phyloP scores from a whole-genome alignment of 257 asterid genomes.

The Capsicum baccatum region DNA sequence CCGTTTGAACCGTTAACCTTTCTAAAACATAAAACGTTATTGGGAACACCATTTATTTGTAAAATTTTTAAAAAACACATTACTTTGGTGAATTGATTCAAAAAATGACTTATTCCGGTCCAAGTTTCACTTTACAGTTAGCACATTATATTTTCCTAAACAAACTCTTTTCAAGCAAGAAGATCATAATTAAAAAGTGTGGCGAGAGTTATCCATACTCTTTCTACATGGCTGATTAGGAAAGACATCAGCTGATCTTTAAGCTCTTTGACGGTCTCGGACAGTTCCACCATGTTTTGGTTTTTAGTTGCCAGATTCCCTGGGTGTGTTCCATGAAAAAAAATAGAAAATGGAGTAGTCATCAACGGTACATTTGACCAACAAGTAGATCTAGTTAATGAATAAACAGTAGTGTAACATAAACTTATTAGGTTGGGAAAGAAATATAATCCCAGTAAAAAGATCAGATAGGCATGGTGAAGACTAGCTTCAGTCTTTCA shows the following conservation, averaged over 20 bases:
- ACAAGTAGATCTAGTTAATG: neutral
- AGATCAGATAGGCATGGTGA: neutral
- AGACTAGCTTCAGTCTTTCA: too few relatives aligned
- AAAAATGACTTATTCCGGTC: too few relatives aligned
- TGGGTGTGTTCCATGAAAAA: constrained; percentile 59
- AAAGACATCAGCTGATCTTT: constrained; percentile 79
- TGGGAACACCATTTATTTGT: too few relatives aligned
- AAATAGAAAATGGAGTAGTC: neutral
- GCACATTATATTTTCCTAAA: neutral
- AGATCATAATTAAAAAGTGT: neutral
- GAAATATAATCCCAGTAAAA: neutral
- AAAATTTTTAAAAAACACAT: too few relatives aligned
- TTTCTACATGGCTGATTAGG: constrained; percentile 71
- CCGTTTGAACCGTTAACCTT: too few relatives aligned
- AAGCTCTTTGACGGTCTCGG: constrained; percentile 83
- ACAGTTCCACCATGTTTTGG: constrained; percentile 86
- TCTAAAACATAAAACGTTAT: too few relatives aligned
- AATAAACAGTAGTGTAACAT: neutral
- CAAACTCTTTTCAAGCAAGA: neutral
- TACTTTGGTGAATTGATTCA: too few relatives aligned
- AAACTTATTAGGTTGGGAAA: neutral
- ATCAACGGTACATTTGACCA: neutral
- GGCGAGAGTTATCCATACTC: constrained; percentile 53
- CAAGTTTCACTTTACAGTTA: neutral
- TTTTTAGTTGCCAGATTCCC: constrained; percentile 88